Conservation (phyloP, 768 basidiomycete genomes). For the Lactarius quietus region DNA sequence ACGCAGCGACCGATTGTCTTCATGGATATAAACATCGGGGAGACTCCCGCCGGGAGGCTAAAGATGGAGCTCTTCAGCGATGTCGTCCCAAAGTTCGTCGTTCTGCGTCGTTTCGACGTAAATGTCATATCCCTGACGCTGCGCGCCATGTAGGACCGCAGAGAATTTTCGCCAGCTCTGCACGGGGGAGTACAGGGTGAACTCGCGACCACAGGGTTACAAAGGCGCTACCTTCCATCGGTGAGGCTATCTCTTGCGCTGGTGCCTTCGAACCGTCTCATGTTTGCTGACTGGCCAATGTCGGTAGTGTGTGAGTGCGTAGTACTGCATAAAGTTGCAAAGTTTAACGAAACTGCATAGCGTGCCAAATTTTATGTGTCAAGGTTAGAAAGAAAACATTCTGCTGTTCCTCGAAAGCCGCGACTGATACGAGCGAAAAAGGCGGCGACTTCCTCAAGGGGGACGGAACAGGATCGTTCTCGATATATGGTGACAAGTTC, state of each 20-base stretch:
- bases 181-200: conserved; percentile 91
- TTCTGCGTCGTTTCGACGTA: not conserved
- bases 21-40: conserved; percentile 96
- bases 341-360: conserved; percentile 36
- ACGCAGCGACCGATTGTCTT: conserved; percentile 83
- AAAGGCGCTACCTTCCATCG: conserved; percentile 90
- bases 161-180: conserved; percentile 98
- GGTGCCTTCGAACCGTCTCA: too few relatives aligned
- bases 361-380: conserved; percentile 94
- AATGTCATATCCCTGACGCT: conserved; percentile 7
- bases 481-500: conserved; percentile 95
- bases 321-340: conserved; percentile 13
- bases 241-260: conserved; percentile 40
- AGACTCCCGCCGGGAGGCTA: conserved; percentile 90
- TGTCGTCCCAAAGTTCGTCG: conserved; percentile 83
- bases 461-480: conserved; percentile 94
- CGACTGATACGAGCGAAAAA: conserved; percentile 30
- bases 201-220: conserved; percentile 85
- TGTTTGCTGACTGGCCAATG: conserved; percentile 27
- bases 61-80: conserved; percentile 99
- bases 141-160: conserved; percentile 68
- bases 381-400: conserved; percentile 52
- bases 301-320: conserved; percentile 60
- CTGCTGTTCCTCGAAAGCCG: not conserved
- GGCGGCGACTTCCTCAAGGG: conserved; percentile 93